Conservation (phyloP, 1,139 yeast genomes). For the Yamadazyma buinensis region DNA sequence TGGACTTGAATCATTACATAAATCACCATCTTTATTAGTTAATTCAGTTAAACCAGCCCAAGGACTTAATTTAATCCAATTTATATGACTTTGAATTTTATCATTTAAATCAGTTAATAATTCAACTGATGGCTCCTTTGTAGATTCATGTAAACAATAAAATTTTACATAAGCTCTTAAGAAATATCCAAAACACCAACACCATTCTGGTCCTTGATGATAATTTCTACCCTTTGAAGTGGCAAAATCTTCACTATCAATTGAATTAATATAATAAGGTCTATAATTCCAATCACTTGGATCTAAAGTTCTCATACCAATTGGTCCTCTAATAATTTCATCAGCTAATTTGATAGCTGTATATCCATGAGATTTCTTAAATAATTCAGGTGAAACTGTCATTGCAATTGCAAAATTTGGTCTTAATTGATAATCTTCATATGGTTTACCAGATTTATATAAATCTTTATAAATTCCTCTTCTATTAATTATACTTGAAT, state of each 20-base stretch:
- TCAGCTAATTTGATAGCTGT: constrained; percentile 72
- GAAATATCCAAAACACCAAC: constrained; percentile 87
- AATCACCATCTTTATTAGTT: constrained; percentile 80
- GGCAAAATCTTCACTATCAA: constrained; percentile 81
- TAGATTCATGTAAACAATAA: constrained; percentile 23
- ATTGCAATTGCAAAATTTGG: constrained; percentile 92
- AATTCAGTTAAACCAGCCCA: constrained; percentile 96
- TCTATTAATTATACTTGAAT: constrained; percentile 67
- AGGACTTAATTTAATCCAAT: constrained; percentile 67
- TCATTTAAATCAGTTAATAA: constrained; percentile 40
- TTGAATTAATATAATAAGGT: constrained; percentile 80
- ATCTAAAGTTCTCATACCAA: constrained; percentile 89
- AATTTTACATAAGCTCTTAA: constrained; percentile 68
- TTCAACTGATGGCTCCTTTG: constrained; percentile 20
- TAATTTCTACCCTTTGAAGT: constrained; percentile 94
- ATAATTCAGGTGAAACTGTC: constrained; percentile 90
- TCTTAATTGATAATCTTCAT: constrained; percentile 89
- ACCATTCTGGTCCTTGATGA: constrained; percentile 99
- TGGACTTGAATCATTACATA: constrained; percentile 85
- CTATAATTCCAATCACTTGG: constrained; percentile 89
- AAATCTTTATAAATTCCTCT: constrained; percentile 93
- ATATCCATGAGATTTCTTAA: constrained; percentile 57
- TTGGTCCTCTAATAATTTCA: constrained; percentile 71
- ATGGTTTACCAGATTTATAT: constrained; percentile 75
- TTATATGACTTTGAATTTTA: constrained; percentile 60